Percentiles rank a stretch among this genome's conserved stretches.
phyloP scores from a whole-genome alignment of 1,284 basidiomycete genomes.

The Puccinia hordei region DNA sequence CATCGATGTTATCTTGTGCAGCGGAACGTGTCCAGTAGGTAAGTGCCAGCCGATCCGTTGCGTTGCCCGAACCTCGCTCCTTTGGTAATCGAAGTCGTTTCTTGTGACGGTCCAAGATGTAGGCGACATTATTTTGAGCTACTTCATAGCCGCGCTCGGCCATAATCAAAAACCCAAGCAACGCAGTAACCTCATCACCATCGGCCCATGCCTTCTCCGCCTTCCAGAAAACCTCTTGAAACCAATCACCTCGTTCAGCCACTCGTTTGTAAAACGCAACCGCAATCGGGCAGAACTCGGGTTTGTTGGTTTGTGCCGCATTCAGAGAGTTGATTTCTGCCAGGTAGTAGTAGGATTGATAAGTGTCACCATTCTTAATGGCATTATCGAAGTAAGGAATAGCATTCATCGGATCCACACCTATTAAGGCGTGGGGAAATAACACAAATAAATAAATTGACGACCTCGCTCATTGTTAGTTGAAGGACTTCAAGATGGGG shows the following conservation, averaged over 20 bases:
- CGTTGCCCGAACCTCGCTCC: conserved; percentile 59
- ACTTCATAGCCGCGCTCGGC: conserved; percentile 88
- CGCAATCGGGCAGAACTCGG: conserved; percentile 73
- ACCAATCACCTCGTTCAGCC: conserved; percentile 83
- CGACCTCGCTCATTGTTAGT: conserved; percentile 52
- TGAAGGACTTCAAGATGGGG: neutral
- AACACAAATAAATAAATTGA: conserved; percentile 2
- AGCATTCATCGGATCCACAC: conserved; percentile 62
- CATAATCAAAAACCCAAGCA: conserved; percentile 91
- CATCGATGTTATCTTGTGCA: conserved; percentile 88
- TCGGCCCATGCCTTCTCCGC: conserved; percentile 78
- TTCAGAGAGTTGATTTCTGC: conserved; percentile 73
- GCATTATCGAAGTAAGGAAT: conserved; percentile 77
- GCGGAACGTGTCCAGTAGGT: conserved; percentile 94
- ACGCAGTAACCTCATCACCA: conserved; percentile 68
- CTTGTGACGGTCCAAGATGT: conserved; percentile 84
- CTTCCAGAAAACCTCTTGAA: conserved; percentile 76
- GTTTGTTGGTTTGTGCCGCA: conserved; percentile 65
- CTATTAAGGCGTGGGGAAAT: conserved; percentile 36
- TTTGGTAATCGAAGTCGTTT: conserved; percentile 66
- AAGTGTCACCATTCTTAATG: conserved; percentile 78
- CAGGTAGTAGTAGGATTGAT: conserved; percentile 89
- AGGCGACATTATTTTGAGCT: conserved; percentile 95
- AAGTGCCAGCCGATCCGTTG: conserved; percentile 77
- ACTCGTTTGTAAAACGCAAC: conserved; percentile 88